Percentiles rank a stretch among this genome's conserved stretches.
Conservation (phyloP, 768 basidiomycete genomes). For the Tulasnella sp. region DNA sequence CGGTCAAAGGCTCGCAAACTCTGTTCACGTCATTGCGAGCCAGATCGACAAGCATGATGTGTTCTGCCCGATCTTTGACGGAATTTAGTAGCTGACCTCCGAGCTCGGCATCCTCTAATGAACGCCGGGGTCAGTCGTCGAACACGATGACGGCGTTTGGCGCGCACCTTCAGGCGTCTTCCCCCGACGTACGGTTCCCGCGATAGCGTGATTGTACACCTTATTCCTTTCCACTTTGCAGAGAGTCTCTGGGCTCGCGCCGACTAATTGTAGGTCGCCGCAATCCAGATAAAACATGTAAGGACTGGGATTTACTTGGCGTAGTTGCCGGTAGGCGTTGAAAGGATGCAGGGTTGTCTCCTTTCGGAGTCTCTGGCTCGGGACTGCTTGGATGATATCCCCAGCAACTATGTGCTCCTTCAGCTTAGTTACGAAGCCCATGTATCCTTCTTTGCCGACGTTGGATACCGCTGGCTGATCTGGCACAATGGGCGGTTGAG, state of each 20-base stretch:
- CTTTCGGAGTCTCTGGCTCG: slow-evolving; percentile 85
- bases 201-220: slow-evolving; percentile 97
- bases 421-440: slow-evolving; percentile 84
- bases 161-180: slow-evolving; percentile 75
- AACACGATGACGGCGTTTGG: not conserved
- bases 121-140: not conserved
- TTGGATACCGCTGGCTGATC: slow-evolving; percentile 72
- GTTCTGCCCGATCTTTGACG: slow-evolving; percentile 95
- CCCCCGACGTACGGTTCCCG: slow-evolving; percentile 90
- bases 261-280: slow-evolving; percentile 91
- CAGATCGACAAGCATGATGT: slow-evolving; percentile 98
- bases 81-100: slow-evolving; percentile 75
- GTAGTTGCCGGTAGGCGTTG: slow-evolving; percentile 92
- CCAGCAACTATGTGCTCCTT: slow-evolving; percentile 95
- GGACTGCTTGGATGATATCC: slow-evolving; percentile 99
- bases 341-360: slow-evolving; percentile 92
- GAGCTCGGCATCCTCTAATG: slow-evolving; percentile 83
- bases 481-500: slow-evolving; percentile 63
- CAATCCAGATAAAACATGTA: slow-evolving; percentile 99
- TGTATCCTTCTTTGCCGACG: slow-evolving; percentile 91
- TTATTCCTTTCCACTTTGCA: slow-evolving; percentile 93
- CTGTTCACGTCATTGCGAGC: slow-evolving; percentile 98
- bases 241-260: slow-evolving; percentile 95
- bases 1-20: slow-evolving; percentile 91
- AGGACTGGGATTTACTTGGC: slow-evolving; percentile 95